Conservation (phyloP, 768 basidiomycete species). For the Calvatia gigantea region DNA sequence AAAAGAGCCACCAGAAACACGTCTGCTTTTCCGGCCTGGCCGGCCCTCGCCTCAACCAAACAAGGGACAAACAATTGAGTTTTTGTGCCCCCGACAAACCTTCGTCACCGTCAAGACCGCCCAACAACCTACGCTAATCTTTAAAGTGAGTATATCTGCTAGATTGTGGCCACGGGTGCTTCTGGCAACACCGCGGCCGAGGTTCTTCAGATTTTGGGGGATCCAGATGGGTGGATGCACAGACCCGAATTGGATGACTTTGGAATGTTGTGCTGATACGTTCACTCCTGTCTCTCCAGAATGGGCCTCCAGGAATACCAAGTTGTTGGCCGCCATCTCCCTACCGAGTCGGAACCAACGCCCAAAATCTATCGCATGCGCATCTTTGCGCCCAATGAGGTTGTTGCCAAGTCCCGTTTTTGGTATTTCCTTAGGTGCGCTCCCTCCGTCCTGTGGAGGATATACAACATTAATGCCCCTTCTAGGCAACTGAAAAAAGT, state of each 20-base stretch:
- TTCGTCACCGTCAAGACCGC: conserved; percentile 9
- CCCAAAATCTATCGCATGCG: conserved; percentile 99
- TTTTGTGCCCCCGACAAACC: conserved; percentile 1
- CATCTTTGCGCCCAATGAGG: conserved; percentile 98
- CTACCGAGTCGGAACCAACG: conserved; percentile 87
- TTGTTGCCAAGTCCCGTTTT: conserved; percentile 98
- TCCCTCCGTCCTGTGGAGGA: not conserved
- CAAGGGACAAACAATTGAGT: conserved; percentile 6
- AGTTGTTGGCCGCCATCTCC: conserved; percentile 96
- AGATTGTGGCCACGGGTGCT: not conserved
- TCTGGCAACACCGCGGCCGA: not conserved
- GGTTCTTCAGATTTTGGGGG: not conserved
- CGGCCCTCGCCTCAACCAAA: conserved; percentile 5
- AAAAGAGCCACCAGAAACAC: too few species aligned
- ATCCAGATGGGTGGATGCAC: conserved; percentile 13
- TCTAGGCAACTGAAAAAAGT: conserved; percentile 93
- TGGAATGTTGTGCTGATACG: conserved; percentile 8
- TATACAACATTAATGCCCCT: not conserved
- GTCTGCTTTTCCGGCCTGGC: too few species aligned
- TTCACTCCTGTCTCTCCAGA: conserved; percentile 27
- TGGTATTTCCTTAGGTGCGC: conserved; percentile 96
- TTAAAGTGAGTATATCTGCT: conserved; percentile 11
- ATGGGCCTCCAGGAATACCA: conserved; percentile 91
- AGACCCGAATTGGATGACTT: conserved; percentile 10
- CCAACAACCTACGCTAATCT: conserved; percentile 6